Percentiles rank a stretch among this genome's conserved stretches.
These are phyloP conservation scores for Exobasidium cylindrosporum DNA, from an alignment of 1,284 basidiomycete species.

Conservation along the genomic window DNA sequence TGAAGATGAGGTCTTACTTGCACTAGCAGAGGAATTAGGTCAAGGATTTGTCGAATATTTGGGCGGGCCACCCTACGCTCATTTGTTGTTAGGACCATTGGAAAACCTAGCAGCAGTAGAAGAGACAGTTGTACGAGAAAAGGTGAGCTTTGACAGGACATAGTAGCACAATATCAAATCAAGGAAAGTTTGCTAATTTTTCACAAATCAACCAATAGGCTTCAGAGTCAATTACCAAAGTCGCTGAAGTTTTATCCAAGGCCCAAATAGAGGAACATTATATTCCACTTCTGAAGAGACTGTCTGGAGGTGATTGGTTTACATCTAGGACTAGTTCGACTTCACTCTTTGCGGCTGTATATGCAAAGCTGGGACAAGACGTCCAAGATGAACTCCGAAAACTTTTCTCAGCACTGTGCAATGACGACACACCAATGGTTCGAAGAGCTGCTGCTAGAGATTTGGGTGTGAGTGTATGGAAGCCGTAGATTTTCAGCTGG, in stretches of 20 bases:
- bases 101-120: constrained; percentile 96
- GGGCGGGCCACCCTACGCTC: constrained; percentile 83
- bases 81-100: constrained; percentile 83
- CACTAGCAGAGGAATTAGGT: constrained; percentile 92
- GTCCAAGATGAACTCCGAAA: constrained; percentile 87
- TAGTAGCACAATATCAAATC: too few relatives aligned
- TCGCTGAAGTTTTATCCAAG: constrained; percentile 74
- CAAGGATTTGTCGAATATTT: constrained; percentile 80
- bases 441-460: constrained; percentile 92
- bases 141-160: too few relatives aligned
- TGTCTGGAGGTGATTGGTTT: constrained; percentile 96
- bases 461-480: constrained; percentile 63
- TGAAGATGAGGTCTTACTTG: constrained; percentile 96
- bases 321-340: constrained; percentile 97
- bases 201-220: constrained; percentile 63
- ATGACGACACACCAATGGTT: constrained; percentile 99
- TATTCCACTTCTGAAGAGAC: constrained; percentile 83
- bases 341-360: constrained; percentile 89
- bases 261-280: constrained; percentile 85
- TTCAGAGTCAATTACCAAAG: constrained; percentile 91
- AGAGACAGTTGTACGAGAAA: constrained; percentile 96
- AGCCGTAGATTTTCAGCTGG: background rate
- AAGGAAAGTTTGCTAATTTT: constrained; percentile 9
- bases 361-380: constrained; percentile 59
- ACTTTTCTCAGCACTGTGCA: constrained; percentile 76